phyloP scores from a whole-genome alignment of 164 flowering plant species.

The Saururus chinensis region DNA sequence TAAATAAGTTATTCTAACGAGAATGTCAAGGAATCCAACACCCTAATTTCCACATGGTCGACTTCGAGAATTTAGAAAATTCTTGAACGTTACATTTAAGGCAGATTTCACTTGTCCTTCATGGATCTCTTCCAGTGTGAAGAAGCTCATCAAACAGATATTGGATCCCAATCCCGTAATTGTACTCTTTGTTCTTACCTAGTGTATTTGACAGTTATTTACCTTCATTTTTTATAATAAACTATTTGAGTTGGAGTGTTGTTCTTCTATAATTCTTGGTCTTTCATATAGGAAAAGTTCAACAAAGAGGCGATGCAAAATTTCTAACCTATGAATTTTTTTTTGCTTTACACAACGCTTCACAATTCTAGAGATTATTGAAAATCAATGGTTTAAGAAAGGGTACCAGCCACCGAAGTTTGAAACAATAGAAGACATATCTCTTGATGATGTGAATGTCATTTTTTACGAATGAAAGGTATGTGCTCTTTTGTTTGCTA shows the following conservation, averaged over 20 bases:
- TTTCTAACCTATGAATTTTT: not conserved
- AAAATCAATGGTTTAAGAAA: slow-evolving; percentile 98
- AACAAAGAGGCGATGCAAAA: not conserved
- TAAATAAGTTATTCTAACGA: no score
- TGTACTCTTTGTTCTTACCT: slow-evolving; percentile 26
- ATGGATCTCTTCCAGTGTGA: slow-evolving; percentile 90
- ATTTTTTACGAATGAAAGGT: slow-evolving; percentile 62
- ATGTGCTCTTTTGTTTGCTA: slow-evolving; percentile 6
- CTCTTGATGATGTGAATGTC: slow-evolving; percentile 72
- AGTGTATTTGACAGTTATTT: no score
- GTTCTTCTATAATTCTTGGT: no score
- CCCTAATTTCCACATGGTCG: no score
- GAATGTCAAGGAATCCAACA: no score
- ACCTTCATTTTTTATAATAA: not conserved
- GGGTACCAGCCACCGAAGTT: slow-evolving; percentile 77
- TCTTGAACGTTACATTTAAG: no score
- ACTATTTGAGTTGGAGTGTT: no score
- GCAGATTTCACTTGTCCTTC: slow-evolving; percentile 87
- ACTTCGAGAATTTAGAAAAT: no score
- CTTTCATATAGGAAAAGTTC: not conserved
- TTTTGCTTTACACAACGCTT: slow-evolving; percentile 45
- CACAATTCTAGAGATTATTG: slow-evolving; percentile 66
- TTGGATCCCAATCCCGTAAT: slow-evolving; percentile 78
- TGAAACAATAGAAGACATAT: slow-evolving; percentile 43
- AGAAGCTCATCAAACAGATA: slow-evolving; percentile 76